phyloP scores from a whole-genome alignment of 495 filamentous ascomycete genomes.

The Penicillium subrubescens region DNA sequence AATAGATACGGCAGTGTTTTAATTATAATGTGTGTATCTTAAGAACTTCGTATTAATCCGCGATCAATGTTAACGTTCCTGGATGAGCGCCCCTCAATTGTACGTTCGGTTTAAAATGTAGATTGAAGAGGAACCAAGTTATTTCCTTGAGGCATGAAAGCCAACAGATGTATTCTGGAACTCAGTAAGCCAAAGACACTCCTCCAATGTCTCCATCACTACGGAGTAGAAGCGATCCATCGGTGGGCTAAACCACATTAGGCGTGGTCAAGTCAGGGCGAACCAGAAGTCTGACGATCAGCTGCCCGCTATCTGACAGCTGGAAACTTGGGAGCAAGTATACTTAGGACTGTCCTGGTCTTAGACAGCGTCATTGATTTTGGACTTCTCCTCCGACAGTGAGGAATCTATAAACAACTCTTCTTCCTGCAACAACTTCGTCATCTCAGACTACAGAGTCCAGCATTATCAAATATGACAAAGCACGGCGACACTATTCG shows the following conservation, averaged over 20 bases:
- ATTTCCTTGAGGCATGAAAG: neutral
- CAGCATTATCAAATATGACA: neutral
- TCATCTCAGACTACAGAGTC: neutral
- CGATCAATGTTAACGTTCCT: neutral
- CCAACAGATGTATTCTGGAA: neutral
- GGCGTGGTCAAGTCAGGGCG: neutral
- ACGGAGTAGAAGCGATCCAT: neutral
- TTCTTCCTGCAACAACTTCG: neutral
- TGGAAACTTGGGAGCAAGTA: neutral
- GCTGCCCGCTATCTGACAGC: neutral
- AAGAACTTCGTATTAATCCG: neutral
- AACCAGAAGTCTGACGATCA: neutral
- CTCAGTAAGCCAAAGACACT: neutral
- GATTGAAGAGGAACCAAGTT: neutral
- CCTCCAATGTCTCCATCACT: neutral
- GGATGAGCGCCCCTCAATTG: neutral
- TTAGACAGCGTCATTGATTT: neutral
- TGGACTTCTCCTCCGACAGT: neutral
- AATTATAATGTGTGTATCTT: neutral
- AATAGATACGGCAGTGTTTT: neutral
- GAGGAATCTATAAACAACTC: neutral
- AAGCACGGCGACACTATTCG: slow-evolving; percentile 3
- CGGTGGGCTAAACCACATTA: neutral
- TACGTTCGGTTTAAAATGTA: neutral
- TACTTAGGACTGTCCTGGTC: neutral